These are phyloP conservation scores for Pisolithus orientalis DNA, from an alignment of 768 basidiomycete species.

Conservation along the genomic window DNA sequence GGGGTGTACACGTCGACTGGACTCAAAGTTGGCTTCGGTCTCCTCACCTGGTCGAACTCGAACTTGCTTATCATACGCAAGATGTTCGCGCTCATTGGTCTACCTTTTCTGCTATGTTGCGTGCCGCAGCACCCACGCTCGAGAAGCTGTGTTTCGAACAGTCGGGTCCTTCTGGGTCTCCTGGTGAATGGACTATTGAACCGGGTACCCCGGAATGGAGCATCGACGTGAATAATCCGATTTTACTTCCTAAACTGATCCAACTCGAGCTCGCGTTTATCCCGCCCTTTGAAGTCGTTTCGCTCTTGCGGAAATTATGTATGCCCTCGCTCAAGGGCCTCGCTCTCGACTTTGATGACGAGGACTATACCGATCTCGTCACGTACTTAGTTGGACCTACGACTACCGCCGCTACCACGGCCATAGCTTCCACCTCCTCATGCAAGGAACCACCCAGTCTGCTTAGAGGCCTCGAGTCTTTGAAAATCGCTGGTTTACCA, in stretches of 20 bases:
- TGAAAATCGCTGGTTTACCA: constrained; percentile 49
- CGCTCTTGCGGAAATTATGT: constrained; percentile 20
- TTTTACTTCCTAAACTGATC: constrained; percentile 24
- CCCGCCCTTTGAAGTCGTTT: constrained; percentile 35
- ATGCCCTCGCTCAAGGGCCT: constrained; percentile 33
- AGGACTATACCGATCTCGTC: constrained; percentile 49
- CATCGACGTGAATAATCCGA: constrained; percentile 21
- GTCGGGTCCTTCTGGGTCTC: constrained; percentile 50
- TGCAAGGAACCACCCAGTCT: constrained; percentile 30
- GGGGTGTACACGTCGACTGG: constrained; percentile 74
- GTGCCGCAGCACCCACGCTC: constrained; percentile 50
- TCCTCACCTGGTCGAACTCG: constrained; percentile 38
- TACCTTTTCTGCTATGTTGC: constrained; percentile 47
- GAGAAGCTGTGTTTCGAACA: constrained; percentile 43
- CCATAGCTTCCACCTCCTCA: constrained; percentile 23
- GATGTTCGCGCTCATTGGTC: constrained; percentile 58
- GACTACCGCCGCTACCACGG: neutral
- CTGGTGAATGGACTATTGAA: constrained; percentile 30
- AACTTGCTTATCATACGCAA: constrained; percentile 55
- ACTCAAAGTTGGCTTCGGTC: constrained; percentile 30
- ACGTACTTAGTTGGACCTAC: constrained; percentile 30
- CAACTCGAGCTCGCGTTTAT: constrained; percentile 46
- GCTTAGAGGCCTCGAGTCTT: constrained; percentile 41
- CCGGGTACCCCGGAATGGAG: constrained; percentile 13
- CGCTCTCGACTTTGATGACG: constrained; percentile 47